phyloP scores from a whole-genome alignment of 441 rosid genomes.

The Gossypium davidsonii region DNA sequence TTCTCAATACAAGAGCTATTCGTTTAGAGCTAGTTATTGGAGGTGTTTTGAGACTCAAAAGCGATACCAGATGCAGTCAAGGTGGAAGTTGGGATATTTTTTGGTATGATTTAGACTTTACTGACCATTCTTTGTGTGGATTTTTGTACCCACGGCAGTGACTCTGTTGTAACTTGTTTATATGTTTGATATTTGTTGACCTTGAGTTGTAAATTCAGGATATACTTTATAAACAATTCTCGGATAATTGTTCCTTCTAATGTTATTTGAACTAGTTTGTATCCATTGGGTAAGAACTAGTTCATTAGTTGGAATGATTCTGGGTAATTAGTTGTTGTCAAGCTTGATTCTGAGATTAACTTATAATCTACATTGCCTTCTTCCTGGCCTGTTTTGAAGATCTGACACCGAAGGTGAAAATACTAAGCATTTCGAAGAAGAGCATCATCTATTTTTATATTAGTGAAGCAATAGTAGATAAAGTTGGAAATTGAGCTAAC shows the following conservation, averaged over 20 bases:
- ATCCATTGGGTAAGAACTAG: background rate
- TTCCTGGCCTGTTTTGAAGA: background rate
- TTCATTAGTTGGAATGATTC: background rate
- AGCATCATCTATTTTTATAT: background rate
- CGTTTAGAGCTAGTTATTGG: background rate
- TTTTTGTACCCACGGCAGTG: background rate
- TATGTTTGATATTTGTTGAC: constrained; percentile 5
- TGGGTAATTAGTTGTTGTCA: background rate
- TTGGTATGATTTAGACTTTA: background rate
- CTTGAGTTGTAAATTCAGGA: background rate
- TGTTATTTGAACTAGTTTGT: background rate
- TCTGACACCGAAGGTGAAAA: too few species aligned
- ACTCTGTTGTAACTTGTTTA: background rate
- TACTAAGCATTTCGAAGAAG: background rate
- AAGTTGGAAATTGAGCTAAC: background rate
- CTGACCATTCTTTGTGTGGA: constrained; percentile 15
- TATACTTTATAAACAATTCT: background rate
- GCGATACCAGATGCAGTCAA: background rate
- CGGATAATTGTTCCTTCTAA: background rate
- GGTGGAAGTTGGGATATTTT: background rate
- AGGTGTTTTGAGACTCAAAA: background rate
- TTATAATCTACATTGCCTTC: background rate
- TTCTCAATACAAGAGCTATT: background rate
- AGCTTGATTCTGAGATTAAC: background rate
- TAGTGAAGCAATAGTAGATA: background rate